Base-by-base conservation (phyloP, 768 basidiomycete genomes). In the Lactarius deliciosus region DNA sequence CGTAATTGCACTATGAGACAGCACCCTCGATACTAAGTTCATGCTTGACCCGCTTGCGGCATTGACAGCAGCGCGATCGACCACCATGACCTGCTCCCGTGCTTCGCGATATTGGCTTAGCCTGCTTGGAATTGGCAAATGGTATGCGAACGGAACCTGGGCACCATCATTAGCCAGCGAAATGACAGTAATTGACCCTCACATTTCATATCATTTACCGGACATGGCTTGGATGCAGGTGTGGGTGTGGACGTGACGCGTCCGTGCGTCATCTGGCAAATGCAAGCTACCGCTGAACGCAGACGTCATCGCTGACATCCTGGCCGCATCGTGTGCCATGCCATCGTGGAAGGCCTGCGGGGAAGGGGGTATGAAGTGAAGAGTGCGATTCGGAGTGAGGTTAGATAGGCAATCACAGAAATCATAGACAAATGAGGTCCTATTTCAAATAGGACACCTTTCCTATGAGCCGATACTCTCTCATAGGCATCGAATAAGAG, bases 41-140 rank as follows among this genome's bases (percentile, higher is more conserved):
- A 68, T 92, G 83, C 74, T 87, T 86, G 28, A 96, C 32, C 94
- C 11, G 89, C 88, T 54, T 89, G 83, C 3, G 86, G 86, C 32
- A 32, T 32, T 32, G 32, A 32, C 71, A 95, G 92, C 47, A 95
- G 81, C 94, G 22, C 81, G 78, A 76, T 97, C 94, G 38, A 97
- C 94, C 68, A 91, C 87, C 73, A 97, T 91, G 68, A 85, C 88
- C 75, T 30, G 32, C 32, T 32, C 9, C 32, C 32, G 9, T 88
- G 86, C 74, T 88, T 90, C 28, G 91, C 94, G 71, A 94, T 91
- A 58, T 76, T 73, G 10, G 95, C 95, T 73, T 97, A 93, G 68
- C 87, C 81, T 32, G 7, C 32, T 32, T 32, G 30, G 79, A 74
- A 25, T 85, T 87, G 25, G 83, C 81, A 70, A 96, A 94, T 11